phyloP scores from a whole-genome alignment of 345 rosid species.

The Populus pruinosa region DNA sequence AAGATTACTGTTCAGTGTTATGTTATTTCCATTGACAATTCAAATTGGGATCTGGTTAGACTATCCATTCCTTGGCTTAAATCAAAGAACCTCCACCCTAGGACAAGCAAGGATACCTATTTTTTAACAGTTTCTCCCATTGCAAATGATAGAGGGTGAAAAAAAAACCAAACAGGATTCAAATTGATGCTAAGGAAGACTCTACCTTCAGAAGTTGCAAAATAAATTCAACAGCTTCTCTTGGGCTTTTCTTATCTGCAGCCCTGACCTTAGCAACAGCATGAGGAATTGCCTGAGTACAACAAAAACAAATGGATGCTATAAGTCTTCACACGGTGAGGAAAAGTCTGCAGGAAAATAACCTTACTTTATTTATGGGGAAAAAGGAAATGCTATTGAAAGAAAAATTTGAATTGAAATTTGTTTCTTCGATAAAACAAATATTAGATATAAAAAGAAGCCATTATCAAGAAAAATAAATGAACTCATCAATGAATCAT shows the following conservation, averaged over 20 bases:
- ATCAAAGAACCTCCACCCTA: too few species aligned
- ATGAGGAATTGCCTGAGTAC: constrained; percentile 79
- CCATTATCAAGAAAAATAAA: too few species aligned
- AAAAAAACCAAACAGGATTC: neutral
- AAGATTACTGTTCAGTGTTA: too few species aligned
- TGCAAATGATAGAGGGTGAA: neutral
- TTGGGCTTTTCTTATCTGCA: constrained; percentile 84
- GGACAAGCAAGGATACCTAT: neutral
- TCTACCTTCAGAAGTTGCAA: constrained; percentile 88
- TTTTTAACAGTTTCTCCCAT: neutral
- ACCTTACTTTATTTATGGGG: neutral
- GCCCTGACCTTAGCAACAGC: constrained; percentile 85
- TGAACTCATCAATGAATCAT: too few species aligned
- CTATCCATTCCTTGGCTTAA: too few species aligned
- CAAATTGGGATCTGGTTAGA: too few species aligned
- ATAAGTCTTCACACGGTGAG: neutral
- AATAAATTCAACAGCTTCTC: constrained; percentile 96
- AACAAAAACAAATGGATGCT: constrained; percentile 7
- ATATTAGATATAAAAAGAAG: too few species aligned
- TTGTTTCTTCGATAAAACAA: too few species aligned
- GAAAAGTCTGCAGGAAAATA: too few species aligned
- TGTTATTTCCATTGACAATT: too few species aligned
- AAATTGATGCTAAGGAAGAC: constrained; percentile 9
- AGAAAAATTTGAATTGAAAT: too few species aligned
- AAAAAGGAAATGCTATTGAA: too few species aligned